Evolutionary conservation across 257 asterid species (phyloP), one percentile per base, ranked within the genome.

Genomic region (Solanum paucissectum): DNA sequence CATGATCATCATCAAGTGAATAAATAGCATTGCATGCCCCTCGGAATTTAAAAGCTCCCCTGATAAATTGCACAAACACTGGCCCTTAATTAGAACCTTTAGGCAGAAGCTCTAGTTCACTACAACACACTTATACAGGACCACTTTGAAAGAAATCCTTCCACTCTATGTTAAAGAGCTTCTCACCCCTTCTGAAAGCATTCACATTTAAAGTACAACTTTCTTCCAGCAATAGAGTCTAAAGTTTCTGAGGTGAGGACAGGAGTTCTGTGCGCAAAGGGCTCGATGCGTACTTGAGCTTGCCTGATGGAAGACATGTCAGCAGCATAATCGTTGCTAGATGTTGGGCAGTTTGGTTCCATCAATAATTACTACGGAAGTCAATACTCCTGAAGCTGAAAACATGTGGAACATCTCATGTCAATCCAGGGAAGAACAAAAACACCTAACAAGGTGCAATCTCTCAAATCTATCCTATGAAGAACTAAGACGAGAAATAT

Each of bases 161-260:
- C 33, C 5, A 6, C n/a, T 37, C 12, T 76, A 76, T 40, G n/a
- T 29, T 12, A 79, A 55, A 12, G 29, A 81, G 36, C 79, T 46
- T 86, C 97, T 93, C 91, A 97, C 99, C 99, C 99, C 91, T 97
- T 97, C 92, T 97, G 99, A 71, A 95, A 95, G 88, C 96, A 94
- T 94, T 97, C 99, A 87, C 98, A 95, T 91, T 95, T 97, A 68
- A 95, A 94, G 93, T 93, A 90, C 77, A 96, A 91, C 58, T 93
- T 95, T 88, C 95, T 93, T 88, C 98, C 97, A 21, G 97, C 89
- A 23, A 95, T 79, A 38, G 97, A 92, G 90, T 95, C 87, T n/a
- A 97, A 93, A 68, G 98, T 94, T 84, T 91, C 94, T 1, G 99
- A 94, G 86, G 96, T 90, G 86, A 95, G 89, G 87, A 95, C 93